A percentile compares a stretch with the other conserved stretches of the same genome.
Conservation (phyloP, 1,284 basidiomycete genomes). For the Trichosporon asahii region DNA sequence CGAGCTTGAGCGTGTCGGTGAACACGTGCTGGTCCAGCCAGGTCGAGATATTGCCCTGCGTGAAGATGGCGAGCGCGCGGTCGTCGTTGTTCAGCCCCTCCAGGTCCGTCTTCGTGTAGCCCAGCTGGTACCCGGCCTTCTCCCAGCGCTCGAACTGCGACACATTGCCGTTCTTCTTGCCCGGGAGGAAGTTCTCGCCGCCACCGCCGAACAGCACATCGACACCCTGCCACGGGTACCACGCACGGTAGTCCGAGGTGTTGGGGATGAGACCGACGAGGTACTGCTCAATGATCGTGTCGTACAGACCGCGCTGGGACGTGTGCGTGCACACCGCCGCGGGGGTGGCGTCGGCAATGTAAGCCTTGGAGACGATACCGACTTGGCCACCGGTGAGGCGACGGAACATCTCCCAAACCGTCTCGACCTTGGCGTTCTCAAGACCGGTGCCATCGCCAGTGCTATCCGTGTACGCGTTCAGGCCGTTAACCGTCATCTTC, state of each 20-base stretch:
- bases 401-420: conserved; percentile 46
- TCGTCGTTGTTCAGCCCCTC: conserved; percentile 43
- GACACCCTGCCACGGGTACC: conserved; percentile 50
- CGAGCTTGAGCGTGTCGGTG: conserved; percentile 41
- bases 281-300: conserved; percentile 49
- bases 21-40: conserved; percentile 52
- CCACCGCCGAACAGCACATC: conserved; percentile 51
- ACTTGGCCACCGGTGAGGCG: conserved; percentile 47
- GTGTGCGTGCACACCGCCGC: conserved; percentile 50
- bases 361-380: conserved; percentile 53
- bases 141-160: conserved; percentile 49
- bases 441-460: conserved; percentile 34
- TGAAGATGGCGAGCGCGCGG: conserved; percentile 52
- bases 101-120: conserved; percentile 48
- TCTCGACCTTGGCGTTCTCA: conserved; percentile 51
- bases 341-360: conserved; percentile 53
- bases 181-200: conserved; percentile 48
- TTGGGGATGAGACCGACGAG: conserved; percentile 47
- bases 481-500: conserved; percentile 53
- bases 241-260: conserved; percentile 32
- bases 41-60: conserved; percentile 49
- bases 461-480: conserved; percentile 46
- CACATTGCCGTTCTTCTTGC: conserved; percentile 44
- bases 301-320: conserved; percentile 43
- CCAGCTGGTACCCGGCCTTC: conserved; percentile 49